Percentiles rank a stretch among this genome's conserved stretches.
phyloP scores from a whole-genome alignment of 2,329 filamentous ascomycete genomes.

The Aspergillus piperis region DNA sequence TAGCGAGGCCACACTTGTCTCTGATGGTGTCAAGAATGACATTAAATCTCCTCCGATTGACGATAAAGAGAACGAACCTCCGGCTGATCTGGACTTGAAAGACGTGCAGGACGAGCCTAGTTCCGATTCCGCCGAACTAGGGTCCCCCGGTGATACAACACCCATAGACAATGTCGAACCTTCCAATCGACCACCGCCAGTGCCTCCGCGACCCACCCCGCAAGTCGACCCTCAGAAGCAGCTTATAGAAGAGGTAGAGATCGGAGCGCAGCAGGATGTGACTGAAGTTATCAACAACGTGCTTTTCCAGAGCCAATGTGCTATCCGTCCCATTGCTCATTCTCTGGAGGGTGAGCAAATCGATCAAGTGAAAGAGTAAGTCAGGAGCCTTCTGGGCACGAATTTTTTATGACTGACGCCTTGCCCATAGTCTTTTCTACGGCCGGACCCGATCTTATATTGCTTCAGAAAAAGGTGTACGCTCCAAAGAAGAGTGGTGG shows the following conservation, averaged over 20 bases:
- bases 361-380: slow-evolving; percentile 71
- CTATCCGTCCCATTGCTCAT: slow-evolving; percentile 70
- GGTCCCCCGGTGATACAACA: slow-evolving; percentile 10
- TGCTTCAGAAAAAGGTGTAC: slow-evolving; percentile 47
- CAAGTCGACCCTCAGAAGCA: slow-evolving; percentile 37
- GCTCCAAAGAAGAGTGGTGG: slow-evolving; percentile 59
- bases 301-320: slow-evolving; percentile 84
- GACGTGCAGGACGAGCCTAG: slow-evolving; percentile 24
- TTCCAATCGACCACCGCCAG: slow-evolving; percentile 57
- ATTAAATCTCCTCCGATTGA: slow-evolving; percentile 26
- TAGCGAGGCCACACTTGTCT: slow-evolving; percentile 42
- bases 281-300: slow-evolving; percentile 94
- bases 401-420: neutral
- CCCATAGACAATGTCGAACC: slow-evolving; percentile 29
- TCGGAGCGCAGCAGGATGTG: slow-evolving; percentile 84
- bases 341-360: slow-evolving; percentile 73
- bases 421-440: slow-evolving; percentile 49
- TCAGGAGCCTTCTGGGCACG: neutral
- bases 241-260: slow-evolving; percentile 54
- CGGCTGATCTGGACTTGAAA: slow-evolving; percentile 23
- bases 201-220: slow-evolving; percentile 56
- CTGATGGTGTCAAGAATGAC: slow-evolving; percentile 26
- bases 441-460: slow-evolving; percentile 49
- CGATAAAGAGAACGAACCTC: slow-evolving; percentile 44
- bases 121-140: slow-evolving; percentile 11